Evolutionary conservation across 768 basidiomycete species (phyloP).

Genomic region (Russula lepida): DNA sequence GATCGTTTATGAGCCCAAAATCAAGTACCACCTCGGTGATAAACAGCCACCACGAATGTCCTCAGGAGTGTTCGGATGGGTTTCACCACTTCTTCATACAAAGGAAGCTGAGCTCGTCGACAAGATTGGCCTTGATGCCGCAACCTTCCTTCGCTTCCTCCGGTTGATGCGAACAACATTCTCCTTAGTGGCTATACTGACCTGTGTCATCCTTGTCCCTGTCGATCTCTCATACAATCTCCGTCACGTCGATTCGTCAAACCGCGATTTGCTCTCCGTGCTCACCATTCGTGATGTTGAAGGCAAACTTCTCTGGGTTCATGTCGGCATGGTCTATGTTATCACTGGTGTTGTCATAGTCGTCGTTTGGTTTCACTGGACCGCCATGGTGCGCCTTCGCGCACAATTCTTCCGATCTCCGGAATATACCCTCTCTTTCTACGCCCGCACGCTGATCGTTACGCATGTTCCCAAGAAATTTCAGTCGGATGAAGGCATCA

Average conservation of each 20-base stretch:
- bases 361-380: conserved; percentile 71
- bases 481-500: conserved; percentile 81
- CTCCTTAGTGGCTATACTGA: conserved; percentile 49
- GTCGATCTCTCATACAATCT: conserved; percentile 83
- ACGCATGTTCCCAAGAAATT: conserved; percentile 69
- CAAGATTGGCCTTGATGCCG: conserved; percentile 88
- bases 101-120: conserved; percentile 86
- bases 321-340: conserved; percentile 75
- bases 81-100: conserved; percentile 73
- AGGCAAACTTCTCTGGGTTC: conserved; percentile 68
- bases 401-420: conserved; percentile 84
- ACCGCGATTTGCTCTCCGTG: conserved; percentile 61
- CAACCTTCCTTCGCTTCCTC: conserved; percentile 85
- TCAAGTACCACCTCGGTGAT: conserved; percentile 77
- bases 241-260: conserved; percentile 40
- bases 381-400: conserved; percentile 68
- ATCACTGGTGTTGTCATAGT: conserved; percentile 68
- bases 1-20: conserved; percentile 90
- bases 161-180: conserved; percentile 77
- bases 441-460: conserved; percentile 85
- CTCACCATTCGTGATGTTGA: conserved; percentile 80
- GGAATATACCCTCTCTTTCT: conserved; percentile 84
- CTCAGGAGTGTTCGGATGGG: conserved; percentile 81
- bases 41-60: conserved; percentile 77
- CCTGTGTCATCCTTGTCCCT: conserved; percentile 72